Base-by-base conservation (phyloP, 495 filamentous ascomycete genomes). In the Chaetomium fimeti region DNA sequence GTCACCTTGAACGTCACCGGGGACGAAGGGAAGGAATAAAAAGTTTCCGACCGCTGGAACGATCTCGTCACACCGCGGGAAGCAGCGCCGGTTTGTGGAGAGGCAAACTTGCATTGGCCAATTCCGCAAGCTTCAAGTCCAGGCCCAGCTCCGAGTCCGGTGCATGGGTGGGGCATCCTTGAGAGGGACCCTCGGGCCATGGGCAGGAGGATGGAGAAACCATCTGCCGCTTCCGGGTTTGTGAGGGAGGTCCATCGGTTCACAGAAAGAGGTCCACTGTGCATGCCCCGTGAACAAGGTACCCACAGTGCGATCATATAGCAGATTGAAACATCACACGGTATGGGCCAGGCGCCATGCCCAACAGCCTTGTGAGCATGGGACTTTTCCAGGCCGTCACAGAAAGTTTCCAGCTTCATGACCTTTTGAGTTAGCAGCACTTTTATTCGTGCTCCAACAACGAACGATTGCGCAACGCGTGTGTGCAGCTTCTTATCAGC, bases 101-200 rank as follows among this genome's bases (percentile, higher is more conserved):
- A 56, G 65, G 58, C 61, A 43, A 64, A 48, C 60, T 36, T 15
- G 66, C 60, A 69, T 69, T 69, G 67, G 67, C 45, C 67, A 69
- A 69, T 69, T 61, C 64, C 45, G 27, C 40, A 29, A 57, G 62
- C 49, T 24, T 29, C 27, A 18, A 20, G 29, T 15, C 36, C 43
- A 60, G 54, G 48, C 56, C 25, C 25, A 43, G 60, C 65, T 67
- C 65, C 65, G 65, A 59, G 29, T 42, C 57, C 65, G 65, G 65
- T 48, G 60, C 27, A 38, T 29, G 28, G 22, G 60, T 62, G 64
- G 64, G 58, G 16, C 32, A 18, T 11, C 29, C 32, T 22, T 7
- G 5, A 48, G 8, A 15, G 63, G 20, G 7, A 40, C 11, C 32
- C 29, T n/a, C n/a, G n/a, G n/a, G n/a, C n/a, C n/a, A n/a, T n/a